Evolutionary conservation across 768 basidiomycete genomes (phyloP), one percentile per base, ranked within the genome.

Genomic region (Macrolepiota dolichaula): DNA sequence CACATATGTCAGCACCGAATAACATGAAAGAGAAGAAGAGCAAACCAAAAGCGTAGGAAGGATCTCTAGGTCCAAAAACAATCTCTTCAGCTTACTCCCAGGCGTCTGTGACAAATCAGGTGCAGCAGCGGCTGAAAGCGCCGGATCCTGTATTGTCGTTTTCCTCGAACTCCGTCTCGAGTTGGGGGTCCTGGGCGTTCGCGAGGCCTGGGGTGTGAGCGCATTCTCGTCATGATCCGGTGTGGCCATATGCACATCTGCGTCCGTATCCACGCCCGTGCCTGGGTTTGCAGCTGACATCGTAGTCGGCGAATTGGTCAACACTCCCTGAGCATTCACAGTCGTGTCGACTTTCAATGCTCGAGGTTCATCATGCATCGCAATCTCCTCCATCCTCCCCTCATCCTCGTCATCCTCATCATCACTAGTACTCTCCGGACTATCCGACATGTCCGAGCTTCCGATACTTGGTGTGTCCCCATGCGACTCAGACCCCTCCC

Each of bases 61-160:
- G 1, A 98, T 83, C 55, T 86, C 82, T 25, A 87, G 78, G 17
- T 95, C 82, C 65, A 96, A 71, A 69, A 94, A 92, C 51, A 82
- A 77, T 60, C 80, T 79, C 73, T 98, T 99, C 63, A 97, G 79
- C 63, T 80, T 77, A 67, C 96, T 93, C 0, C 96, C 96, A 10
- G 87, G 73, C 5, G 86, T 85, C 11, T 85, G 64, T 15, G 75
- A 72, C 0, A 70, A 68, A 27, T 81, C 80, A 4, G 29, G 29
- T 32, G 29, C 29, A 7, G 69, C 65, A 49, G 25, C 22, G 15
- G 47, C 47, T 3, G 25, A 24, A 27, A 49, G 47, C 6, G 71
- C 66, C 36, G 61, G 59, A 61, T 76, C 73, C 62, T 76, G 55
- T 36, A 75, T 70, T 54, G 70, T 71, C 52, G 77, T 71, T 64